Base-by-base conservation (phyloP, 2,329 filamentous ascomycete genomes). In the Curvularia hawaiiensis region DNA sequence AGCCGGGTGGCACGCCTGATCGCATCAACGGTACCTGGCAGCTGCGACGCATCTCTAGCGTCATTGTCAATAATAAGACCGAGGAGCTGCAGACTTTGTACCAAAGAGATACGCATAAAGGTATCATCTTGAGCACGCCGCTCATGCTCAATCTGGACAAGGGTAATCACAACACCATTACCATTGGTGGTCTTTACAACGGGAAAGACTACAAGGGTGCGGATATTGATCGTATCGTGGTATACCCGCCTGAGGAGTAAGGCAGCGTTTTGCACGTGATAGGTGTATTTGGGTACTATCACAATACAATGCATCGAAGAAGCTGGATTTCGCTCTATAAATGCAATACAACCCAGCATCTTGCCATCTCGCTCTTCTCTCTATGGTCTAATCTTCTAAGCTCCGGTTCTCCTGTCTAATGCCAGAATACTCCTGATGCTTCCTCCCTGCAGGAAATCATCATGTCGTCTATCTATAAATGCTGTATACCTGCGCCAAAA, bases 1-100 rank as follows among this genome's bases (percentile, higher is more conserved):
- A 79, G 59, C 74, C 85, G 2, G 82, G 80, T 43, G 85, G 85
- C 6, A 73, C 76, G 0, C 85, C 85, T 0, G 85, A 88, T 65
- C 81, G 85, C 7, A 86, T 88, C 53, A 82, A 82, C 5, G 85
- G 85, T 0, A 73, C 77, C 0, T 88, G 85, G 85, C 83, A 86
- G 59, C 74, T 88, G 6, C 80, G 85, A 4, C 80, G 85, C 10
- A 83, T 88, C 54, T 82, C 82, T 64, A 86, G 85, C 47, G 85
- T 88, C 2, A 75, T 86, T 0, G 83, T 88, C 2, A 88, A 86
- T 59, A 81, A 79, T 3, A 77, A 80, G 50, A 79, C 75, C 0
- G 76, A 82, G 46, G 77, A 79, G 26, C 75, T 84, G 3, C 75
- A 84, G 60, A 81, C 81, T 7, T 66, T 85, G 20, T 83, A 79